These are phyloP conservation scores for Oenanthe sinensis DNA, from an alignment of 129 eudicot species.

Conservation along the genomic window DNA sequence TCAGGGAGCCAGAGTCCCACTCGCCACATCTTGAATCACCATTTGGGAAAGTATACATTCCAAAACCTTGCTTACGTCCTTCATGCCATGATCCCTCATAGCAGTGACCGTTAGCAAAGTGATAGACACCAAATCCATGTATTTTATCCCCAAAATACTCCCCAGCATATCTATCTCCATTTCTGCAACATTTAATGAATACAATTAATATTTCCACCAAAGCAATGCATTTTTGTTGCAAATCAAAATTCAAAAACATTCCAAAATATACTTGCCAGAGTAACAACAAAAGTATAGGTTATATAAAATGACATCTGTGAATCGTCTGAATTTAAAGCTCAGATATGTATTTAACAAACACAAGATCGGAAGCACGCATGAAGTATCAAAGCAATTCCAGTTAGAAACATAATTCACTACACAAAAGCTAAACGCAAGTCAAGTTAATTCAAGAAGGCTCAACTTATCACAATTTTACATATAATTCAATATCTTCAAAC, in stretches of 20 bases:
- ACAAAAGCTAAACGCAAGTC: neutral
- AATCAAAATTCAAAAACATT: neutral
- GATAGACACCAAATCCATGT: constrained; percentile 86
- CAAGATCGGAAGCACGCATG: neutral
- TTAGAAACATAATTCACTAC: neutral
- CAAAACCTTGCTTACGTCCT: constrained; percentile 85
- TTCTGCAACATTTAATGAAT: constrained; percentile 33
- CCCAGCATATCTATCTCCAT: constrained; percentile 80
- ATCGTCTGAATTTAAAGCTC: neutral
- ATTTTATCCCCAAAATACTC: constrained; percentile 82
- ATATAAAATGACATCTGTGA: neutral
- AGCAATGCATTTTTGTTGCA: neutral
- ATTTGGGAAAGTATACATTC: constrained; percentile 74
- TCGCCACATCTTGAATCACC: constrained; percentile 70
- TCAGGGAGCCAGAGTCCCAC: constrained; percentile 69
- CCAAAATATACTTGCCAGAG: neutral
- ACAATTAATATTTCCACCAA: neutral
- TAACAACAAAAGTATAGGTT: neutral
- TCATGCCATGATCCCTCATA: constrained; percentile 95
- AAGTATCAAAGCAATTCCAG: neutral
- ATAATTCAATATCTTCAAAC: neutral
- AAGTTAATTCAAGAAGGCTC: neutral
- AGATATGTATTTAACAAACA: neutral
- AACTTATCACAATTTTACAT: neutral
- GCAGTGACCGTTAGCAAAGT: constrained; percentile 74